Conservation (phyloP, 1,284 basidiomycete species). For the Anthracocystis panici-leucophaei region DNA sequence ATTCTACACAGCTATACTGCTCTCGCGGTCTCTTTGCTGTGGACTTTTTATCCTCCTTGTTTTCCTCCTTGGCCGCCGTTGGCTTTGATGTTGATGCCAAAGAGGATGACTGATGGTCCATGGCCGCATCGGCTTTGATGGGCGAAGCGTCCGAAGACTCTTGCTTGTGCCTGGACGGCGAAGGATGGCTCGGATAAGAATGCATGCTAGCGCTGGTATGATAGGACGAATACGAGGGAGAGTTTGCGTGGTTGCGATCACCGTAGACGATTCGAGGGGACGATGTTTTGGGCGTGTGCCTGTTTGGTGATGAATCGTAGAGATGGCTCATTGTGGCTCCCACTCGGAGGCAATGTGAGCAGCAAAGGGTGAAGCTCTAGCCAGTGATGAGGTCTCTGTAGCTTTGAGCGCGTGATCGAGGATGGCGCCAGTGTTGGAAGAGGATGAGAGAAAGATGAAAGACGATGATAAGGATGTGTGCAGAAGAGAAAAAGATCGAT, state of each 20-base stretch:
- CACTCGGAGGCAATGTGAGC: background rate
- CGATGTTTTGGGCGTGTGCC: background rate
- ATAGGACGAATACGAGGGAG: slow-evolving; percentile 12
- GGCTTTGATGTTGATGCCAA: slow-evolving; percentile 15
- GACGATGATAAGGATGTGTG: too few species aligned
- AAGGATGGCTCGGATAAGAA: slow-evolving; percentile 4
- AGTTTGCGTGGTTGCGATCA: slow-evolving; percentile 15
- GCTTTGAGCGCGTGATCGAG: background rate
- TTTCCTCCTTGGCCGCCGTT: slow-evolving; percentile 12
- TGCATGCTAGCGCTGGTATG: background rate
- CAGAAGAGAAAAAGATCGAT: too few species aligned
- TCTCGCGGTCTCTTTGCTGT: slow-evolving; percentile 43
- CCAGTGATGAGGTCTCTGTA: too few species aligned
- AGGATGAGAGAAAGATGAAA: too few species aligned
- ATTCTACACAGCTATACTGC: slow-evolving; percentile 55
- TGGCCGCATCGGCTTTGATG: slow-evolving; percentile 35
- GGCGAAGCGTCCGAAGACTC: slow-evolving; percentile 35
- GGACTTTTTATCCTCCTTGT: slow-evolving; percentile 33
- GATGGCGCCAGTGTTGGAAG: background rate
- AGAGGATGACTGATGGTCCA: slow-evolving; percentile 7
- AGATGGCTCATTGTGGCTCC: slow-evolving; percentile 17
- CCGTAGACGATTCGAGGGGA: slow-evolving; percentile 14
- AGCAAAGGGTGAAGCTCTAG: background rate
- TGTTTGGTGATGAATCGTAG: slow-evolving; percentile 6
- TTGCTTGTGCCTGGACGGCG: slow-evolving; percentile 19